A percentile compares a stretch with the other conserved stretches of the same genome.
Conservation (phyloP, 164 flowering plant species). For the Magnolia kwangsiensis region DNA sequence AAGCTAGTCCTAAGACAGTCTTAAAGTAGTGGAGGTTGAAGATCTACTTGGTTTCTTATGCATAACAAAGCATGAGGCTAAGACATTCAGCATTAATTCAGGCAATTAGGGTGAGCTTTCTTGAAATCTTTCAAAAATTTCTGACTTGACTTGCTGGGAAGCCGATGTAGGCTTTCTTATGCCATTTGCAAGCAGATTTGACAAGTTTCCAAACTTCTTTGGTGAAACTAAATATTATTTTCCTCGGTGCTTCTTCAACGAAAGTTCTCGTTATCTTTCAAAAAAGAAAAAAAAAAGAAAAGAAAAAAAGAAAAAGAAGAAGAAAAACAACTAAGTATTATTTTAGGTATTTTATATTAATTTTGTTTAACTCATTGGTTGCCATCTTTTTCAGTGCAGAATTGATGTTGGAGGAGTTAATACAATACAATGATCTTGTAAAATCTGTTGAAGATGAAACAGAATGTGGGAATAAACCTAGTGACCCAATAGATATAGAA, state of each 20-base stretch:
- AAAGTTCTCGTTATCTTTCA: too few relatives aligned
- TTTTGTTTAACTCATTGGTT: slow-evolving; percentile 1
- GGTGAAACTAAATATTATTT: not conserved
- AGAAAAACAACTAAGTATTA: not conserved
- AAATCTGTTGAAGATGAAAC: slow-evolving; percentile 33
- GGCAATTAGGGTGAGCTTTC: not conserved
- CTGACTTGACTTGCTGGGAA: not conserved
- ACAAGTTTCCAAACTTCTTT: not conserved
- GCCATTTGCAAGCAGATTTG: not conserved
- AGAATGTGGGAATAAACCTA: slow-evolving; percentile 12
- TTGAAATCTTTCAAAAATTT: not conserved
- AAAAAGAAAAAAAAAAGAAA: too few relatives aligned
- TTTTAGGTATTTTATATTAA: not conserved
- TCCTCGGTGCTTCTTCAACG: not conserved
- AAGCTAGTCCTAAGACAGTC: too few relatives aligned
- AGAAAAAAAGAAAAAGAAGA: too few relatives aligned
- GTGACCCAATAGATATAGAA: slow-evolving; percentile 11
- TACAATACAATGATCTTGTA: slow-evolving; percentile 92
- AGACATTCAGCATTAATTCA: too few relatives aligned
- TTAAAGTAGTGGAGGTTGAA: too few relatives aligned
- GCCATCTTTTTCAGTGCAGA: slow-evolving; percentile 57
- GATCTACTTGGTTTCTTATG: too few relatives aligned
- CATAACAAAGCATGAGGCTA: too few relatives aligned
- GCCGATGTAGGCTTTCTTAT: not conserved
- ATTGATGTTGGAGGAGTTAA: slow-evolving; percentile 65